phyloP scores from a whole-genome alignment of 768 basidiomycete genomes.

The Lentinula raphanica region DNA sequence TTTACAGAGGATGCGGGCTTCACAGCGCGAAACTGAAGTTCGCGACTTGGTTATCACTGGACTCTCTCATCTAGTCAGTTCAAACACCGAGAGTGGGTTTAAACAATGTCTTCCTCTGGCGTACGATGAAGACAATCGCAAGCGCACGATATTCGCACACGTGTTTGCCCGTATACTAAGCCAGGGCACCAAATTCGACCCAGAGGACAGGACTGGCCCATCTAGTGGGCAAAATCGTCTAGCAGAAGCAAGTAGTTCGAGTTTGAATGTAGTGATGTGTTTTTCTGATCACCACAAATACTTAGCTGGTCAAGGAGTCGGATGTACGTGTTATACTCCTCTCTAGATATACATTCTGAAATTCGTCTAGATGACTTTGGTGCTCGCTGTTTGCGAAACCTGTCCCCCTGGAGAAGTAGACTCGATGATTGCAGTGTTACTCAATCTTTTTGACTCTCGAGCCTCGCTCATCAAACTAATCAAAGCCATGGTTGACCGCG shows the following conservation, averaged over 20 bases:
- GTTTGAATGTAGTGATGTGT: neutral
- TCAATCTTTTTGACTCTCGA: slow-evolving; percentile 82
- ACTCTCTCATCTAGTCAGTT: slow-evolving; percentile 72
- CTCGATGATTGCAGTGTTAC: slow-evolving; percentile 76
- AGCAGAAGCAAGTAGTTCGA: slow-evolving; percentile 44
- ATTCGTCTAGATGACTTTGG: slow-evolving; percentile 62
- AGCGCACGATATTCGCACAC: slow-evolving; percentile 77
- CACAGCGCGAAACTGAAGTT: slow-evolving; percentile 54
- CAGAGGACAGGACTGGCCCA: slow-evolving; percentile 44
- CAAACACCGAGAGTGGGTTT: slow-evolving; percentile 84
- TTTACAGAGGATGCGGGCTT: slow-evolving; percentile 35
- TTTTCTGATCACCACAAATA: slow-evolving; percentile 10
- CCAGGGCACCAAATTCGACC: slow-evolving; percentile 74
- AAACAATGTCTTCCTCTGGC: slow-evolving; percentile 82
- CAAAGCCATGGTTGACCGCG: slow-evolving; percentile 81
- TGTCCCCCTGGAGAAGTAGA: slow-evolving; percentile 79
- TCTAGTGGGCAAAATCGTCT: slow-evolving; percentile 48
- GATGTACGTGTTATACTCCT: slow-evolving; percentile 39
- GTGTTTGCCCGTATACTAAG: slow-evolving; percentile 78
- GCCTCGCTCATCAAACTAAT: slow-evolving; percentile 66
- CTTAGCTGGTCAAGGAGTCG: slow-evolving; percentile 65
- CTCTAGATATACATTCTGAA: neutral
- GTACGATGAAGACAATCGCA: slow-evolving; percentile 64
- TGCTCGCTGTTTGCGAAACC: slow-evolving; percentile 82
- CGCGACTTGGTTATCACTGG: slow-evolving; percentile 76